Base-by-base conservation (phyloP, 2,329 filamentous ascomycete genomes). In the Basipetospora chlamydospora region DNA sequence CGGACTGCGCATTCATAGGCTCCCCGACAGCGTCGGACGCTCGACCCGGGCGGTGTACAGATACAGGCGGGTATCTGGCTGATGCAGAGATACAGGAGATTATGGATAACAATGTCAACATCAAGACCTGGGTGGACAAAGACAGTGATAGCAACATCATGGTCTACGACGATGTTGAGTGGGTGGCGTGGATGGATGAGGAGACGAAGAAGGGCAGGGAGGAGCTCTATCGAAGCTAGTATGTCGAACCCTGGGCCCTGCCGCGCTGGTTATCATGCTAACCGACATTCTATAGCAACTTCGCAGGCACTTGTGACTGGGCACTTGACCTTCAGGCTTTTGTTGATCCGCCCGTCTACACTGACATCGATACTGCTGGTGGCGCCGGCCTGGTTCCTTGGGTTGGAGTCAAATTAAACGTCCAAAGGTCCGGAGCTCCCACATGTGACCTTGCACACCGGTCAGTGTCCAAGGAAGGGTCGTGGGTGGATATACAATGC, bases 51-150 rank as follows among this genome's bases (percentile, higher is more conserved):
- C 33, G 33, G 2, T 56, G 51, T 39, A 57, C 53, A 1, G 38
- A 37, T 2, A 52, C 52, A 0, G 40, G 37, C 4, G 54, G 55
- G 2, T 56, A 56, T 26, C 46, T 57, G 13, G 39, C 50, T 4
- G 46, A 54, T 35, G 45, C 42, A 3, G 55, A 57, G 26, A 53
- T 56, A 21, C 28, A 43, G 4, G 34, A 30, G 18, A 29, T 28
- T 18, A 17, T 32, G 12, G 13, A 21, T 7, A 32, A 20, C 3
- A 35, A 41, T 3, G 39, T 40, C 6, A 47, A 31, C 0, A 20
- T 32, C 17, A 18, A 32, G 12, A 18, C 30, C 9, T 32, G 30
- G 30, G 11, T 32, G 10, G 30, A 32, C 15, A 13, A 32, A 15
- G 30, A 32, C 12, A 32, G 30, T 13, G 30, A 32, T 21, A 32